Evolutionary conservation across 225 moss, liverwort and hornwort genomes (phyloP), one percentile per base, ranked within the genome.

Genomic region (Pseudisothecium myosuroides): DNA sequence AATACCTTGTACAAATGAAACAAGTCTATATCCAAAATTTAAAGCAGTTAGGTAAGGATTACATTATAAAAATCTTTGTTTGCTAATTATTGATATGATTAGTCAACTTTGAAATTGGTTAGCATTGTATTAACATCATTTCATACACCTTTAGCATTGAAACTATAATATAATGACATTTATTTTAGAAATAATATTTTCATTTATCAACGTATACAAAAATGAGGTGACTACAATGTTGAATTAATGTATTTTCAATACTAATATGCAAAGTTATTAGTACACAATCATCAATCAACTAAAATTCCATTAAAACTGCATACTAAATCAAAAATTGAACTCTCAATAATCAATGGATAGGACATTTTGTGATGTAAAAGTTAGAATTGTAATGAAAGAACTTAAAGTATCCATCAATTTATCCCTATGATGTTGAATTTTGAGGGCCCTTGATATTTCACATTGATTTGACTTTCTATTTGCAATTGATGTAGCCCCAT

Each of bases 401-500:
- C 12, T 50, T 50, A 50, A 47, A 49, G 7, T 49, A 49, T 32
- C 1, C 2, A 0, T 75, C 19, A 49, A 31, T 1, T 0, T 49
- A 0, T 4, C 2, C 5, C 32, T 0, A 12, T 32, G 4, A 11
- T 75, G 29, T 47, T 75, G 49, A 32, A 75, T 75, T 75, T 18
- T 45, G 10, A 73, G 2, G 10, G 0, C 26, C 2, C 17, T 18
- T 47, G 8, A 32, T 75, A 75, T 49, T 12, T 75, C 4, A 1
- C 11, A 50, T 50, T 76, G 21, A 50, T 76, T 76, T 34, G 21
- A 52, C 1, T 11, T 49, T 31, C 9, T 21, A 12, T 49, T 1
- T 1, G 2, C 12, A 8, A 21, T 4, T 50, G 2, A 0, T 0
- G 0, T 21, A 5, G 8, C 2, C 1, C 1, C 8, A 32, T 34